A percentile compares a stretch with the other conserved stretches of the same genome.
These are phyloP conservation scores for Hypericum perforatum DNA, from an alignment of 345 rosid genomes.

Conservation along the genomic window DNA sequence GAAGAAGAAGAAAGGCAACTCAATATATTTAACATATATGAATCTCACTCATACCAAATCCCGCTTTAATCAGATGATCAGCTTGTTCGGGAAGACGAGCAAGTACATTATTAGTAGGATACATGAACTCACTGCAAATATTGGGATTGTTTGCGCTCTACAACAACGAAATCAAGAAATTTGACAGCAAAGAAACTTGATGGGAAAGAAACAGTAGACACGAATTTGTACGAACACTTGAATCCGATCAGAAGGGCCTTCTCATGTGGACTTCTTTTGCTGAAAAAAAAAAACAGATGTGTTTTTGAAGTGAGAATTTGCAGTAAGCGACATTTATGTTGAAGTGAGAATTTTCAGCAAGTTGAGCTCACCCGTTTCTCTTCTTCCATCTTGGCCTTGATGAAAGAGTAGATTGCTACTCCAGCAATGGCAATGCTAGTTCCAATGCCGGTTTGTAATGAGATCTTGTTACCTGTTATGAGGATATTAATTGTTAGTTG, in stretches of 20 bases:
- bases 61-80: too few species aligned
- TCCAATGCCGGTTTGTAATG: slow-evolving; percentile 87
- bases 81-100: too few species aligned
- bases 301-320: background rate
- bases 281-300: slow-evolving; percentile 19
- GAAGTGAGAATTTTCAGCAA: background rate
- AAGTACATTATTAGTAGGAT: too few species aligned
- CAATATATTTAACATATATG: too few species aligned
- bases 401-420: slow-evolving; percentile 71
- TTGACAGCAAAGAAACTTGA: too few species aligned
- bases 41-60: too few species aligned
- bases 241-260: background rate
- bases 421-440: slow-evolving; percentile 81
- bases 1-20: too few species aligned
- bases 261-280: slow-evolving; percentile 51
- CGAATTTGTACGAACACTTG: too few species aligned
- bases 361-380: slow-evolving; percentile 60
- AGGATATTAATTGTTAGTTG: background rate
- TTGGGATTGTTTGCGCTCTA: too few species aligned
- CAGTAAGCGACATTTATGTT: background rate
- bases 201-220: too few species aligned
- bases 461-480: slow-evolving; percentile 74
- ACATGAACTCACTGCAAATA: too few species aligned
- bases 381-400: slow-evolving; percentile 90
- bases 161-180: too few species aligned